Evolutionary conservation across 1,139 yeast species (phyloP), one percentile per base, ranked within the genome.

Genomic region (Arxiozyma heterogenica): DNA sequence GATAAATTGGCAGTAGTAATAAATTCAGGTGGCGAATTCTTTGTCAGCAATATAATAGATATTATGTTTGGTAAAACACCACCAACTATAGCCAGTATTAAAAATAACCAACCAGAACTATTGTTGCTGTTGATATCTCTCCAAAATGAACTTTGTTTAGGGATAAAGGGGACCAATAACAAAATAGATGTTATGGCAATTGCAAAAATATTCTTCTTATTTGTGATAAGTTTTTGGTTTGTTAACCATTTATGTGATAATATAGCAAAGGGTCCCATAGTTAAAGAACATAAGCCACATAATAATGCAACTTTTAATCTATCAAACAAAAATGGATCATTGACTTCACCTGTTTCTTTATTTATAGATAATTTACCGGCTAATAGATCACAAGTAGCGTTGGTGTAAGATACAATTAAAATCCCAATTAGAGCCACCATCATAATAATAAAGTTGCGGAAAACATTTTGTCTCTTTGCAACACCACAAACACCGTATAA

Each of bases 241-340:
- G 52, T 51, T 30, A 61, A 58, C 64, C 64, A 61, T 52, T 56
- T 56, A 48, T 59, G 58, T 56, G 63, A 60, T 25, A 62, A 44
- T 1, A 65, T 63, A 18, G 63, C 61, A 42, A 61, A 61, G 22
- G 68, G 68, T 8, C 68, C 68, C 21, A 62, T 58, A 4, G 62
- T 44, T 42, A 64, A 55, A 18, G 64, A 56, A 44, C 65, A 60
- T 18, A 65, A 50, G 4, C 69, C 69, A 47, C 64, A 61, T 41
- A 64, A 55, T 47, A 65, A 56, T 20, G 64, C 59, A 18, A 67
- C 66, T 50, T 64, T 64, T 30, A 65, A 55, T 55, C 69, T 60
- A 52, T 64, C 67, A 45, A 65, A 65, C 23, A 65, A 56, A 49
- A 63, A 65, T 9, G 68, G 68, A 54, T 65, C 69, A 41, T 57